Base-by-base conservation (phyloP, 805 yeast genomes). In the Metschnikowia colocasiae region DNA sequence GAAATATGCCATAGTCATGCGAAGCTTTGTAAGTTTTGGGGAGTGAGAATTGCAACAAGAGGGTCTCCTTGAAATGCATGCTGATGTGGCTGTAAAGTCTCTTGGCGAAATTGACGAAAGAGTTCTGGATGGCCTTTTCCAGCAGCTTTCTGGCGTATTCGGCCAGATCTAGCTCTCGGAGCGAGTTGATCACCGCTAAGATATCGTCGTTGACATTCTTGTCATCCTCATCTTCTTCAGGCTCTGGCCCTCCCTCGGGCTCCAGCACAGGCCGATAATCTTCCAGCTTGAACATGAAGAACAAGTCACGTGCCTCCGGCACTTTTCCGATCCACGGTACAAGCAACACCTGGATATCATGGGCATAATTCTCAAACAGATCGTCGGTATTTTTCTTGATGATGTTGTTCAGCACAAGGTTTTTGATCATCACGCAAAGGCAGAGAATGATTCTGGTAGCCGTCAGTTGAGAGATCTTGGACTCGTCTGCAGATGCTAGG, bases 311-410 rank as follows among this genome's bases (percentile, higher is more conserved):
- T 0, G 90, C 89, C 44, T 81, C 87, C 0, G 85, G 82, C 0
- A 81, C 46, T 48, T 61, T 68, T 4, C 85, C 83, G 30, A 84
- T 77, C 87, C 88, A 83, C 46, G 76, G 78, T 52, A 85, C 72
- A 41, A 85, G 63, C 30, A 85, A 65, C 7, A 80, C 74, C 54
- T 82, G 85, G 19, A 85, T 59, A 53, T 82, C 88, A 46, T 79
- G 73, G 7, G 74, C 67, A 57, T 80, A 82, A 51, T 82, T 86
- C 12, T 76, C 70, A 29, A 65, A 63, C 23, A 59, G 63, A 40
- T 67, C 69, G 3, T 53, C 58, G 6, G 49, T 45, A 13, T 52
- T 47, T 37, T 72, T 71, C 29, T 67, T 67, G 37, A 81, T 70
- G 52, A 79, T 60, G 0, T 70, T 73, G 46, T 73, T 64, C 20